Percentiles rank a stretch among this genome's conserved stretches.
These are phyloP conservation scores for Colletotrichum sp. DNA, from an alignment of 2,329 filamentous ascomycete species.

Conservation along the genomic window DNA sequence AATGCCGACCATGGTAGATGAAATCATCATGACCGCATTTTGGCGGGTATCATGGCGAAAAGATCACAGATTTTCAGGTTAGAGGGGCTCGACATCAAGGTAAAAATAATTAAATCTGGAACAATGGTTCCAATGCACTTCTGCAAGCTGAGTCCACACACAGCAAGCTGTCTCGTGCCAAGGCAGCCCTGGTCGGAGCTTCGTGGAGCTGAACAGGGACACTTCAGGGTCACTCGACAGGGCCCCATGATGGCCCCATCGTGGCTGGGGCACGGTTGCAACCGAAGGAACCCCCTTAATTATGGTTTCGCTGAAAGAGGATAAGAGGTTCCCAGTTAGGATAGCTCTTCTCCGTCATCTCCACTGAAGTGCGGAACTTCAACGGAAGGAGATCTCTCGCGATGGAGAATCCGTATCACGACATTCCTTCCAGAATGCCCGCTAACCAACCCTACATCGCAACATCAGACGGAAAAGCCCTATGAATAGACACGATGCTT, in stretches of 20 bases:
- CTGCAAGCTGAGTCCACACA: neutral
- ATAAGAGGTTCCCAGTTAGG: neutral
- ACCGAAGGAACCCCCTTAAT: neutral
- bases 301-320: neutral
- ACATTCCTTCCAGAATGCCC: neutral
- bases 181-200: neutral
- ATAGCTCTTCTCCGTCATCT: neutral
- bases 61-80: neutral
- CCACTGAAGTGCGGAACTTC: neutral
- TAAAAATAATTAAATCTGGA: neutral
- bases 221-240: neutral
- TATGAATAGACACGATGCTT: neutral
- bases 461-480: neutral
- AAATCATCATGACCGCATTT: neutral
- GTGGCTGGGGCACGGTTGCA: constrained; percentile 1
- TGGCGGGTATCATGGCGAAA: neutral
- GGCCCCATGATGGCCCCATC: neutral
- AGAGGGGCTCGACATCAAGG: neutral
- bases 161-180: neutral
- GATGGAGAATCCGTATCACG: neutral
- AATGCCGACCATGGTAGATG: neutral
- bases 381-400: neutral
- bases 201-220: neutral
- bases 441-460: neutral
- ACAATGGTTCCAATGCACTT: neutral